Base-by-base conservation (phyloP, 352 stramenopile genomes). In the Phytophthora ramorum region DNA sequence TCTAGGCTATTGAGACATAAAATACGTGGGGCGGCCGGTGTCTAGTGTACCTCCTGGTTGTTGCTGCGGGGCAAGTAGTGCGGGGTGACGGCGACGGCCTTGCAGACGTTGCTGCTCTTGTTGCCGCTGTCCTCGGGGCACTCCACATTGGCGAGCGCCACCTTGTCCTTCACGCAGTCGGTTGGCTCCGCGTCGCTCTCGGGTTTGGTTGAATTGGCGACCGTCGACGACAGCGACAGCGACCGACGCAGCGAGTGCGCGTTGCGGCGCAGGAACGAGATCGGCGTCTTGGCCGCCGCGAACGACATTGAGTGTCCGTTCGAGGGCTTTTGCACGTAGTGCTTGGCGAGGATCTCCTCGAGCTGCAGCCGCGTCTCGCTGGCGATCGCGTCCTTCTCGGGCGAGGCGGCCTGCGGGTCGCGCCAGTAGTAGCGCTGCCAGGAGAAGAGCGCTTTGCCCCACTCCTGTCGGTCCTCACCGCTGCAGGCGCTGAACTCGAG, bases 351-450 rank as follows among this genome's bases (percentile, higher is more conserved):
- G 37, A 86, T 48, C 59, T 83, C 63, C 52, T 93, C 79, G 2
- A 93, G 72, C 48, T 81, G 75, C 47, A 54, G 35, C 14, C 75
- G 76, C 14, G 73, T 66, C 26, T 74, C 76, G 26, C 40, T 44
- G 48, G 40, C 17, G 20, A 19, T 24, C 26, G 45, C 26, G 51
- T 58, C 20, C 12, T 68, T 69, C 48, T 69, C 40, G 40, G 48
- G 30, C 24, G 58, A 57, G 3, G 57, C 40, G 43, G 43, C 30
- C 40, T 60, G 48, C 16, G 86, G 86, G 40, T 94, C 86, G 50
- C 86, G 84, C 86, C 86, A 96, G 70, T 93, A 96, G 66, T 91
- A 93, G 43, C 87, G 85, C 61, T 96, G 87, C 87, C 87, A 96
- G 7, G 85, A 93, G 60, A 93, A 91, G n/a, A 96, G 81, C 54